Conservation (phyloP, 2,329 filamentous ascomycete species). For the Penicillium rolfsii region DNA sequence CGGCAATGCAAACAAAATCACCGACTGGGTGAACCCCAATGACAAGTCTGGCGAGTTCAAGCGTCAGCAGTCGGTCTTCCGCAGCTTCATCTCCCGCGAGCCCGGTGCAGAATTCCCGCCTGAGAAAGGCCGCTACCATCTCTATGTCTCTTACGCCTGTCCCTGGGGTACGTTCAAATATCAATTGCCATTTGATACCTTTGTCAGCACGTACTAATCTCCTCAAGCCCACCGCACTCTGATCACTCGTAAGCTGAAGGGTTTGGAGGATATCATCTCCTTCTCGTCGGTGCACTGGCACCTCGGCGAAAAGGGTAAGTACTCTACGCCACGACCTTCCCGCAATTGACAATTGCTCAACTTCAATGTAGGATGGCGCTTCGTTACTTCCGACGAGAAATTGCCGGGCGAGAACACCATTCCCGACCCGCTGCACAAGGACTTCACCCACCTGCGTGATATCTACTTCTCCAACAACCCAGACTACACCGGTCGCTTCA, state of each 20-base stretch:
- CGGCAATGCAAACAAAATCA: conserved; percentile 60
- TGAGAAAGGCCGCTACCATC: conserved; percentile 88
- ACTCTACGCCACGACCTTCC: background rate
- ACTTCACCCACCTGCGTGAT: conserved; percentile 72
- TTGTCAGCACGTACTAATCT: conserved; percentile 10
- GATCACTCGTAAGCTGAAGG: conserved; percentile 88
- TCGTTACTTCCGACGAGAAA: conserved; percentile 67
- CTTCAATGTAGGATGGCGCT: conserved; percentile 71
- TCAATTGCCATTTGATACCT: background rate
- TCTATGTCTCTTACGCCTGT: conserved; percentile 93
- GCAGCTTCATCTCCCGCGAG: conserved; percentile 75
- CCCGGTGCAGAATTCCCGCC: conserved; percentile 75
- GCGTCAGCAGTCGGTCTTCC: conserved; percentile 79
- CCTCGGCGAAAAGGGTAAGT: conserved; percentile 65
- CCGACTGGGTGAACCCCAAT: conserved; percentile 77
- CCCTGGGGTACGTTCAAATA: conserved; percentile 68
- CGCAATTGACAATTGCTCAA: conserved; percentile 3
- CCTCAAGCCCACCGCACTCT: conserved; percentile 75
- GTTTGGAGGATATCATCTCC: conserved; percentile 80
- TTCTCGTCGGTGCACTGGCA: conserved; percentile 92
- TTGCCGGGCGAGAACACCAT: conserved; percentile 58
- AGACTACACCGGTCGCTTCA: conserved; percentile 77
- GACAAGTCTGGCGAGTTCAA: conserved; percentile 92
- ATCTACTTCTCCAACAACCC: conserved; percentile 77
- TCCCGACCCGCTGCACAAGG: conserved; percentile 64